Base-by-base conservation (phyloP, 2,329 filamentous ascomycete species). In the Corinectria fuckeliana region DNA sequence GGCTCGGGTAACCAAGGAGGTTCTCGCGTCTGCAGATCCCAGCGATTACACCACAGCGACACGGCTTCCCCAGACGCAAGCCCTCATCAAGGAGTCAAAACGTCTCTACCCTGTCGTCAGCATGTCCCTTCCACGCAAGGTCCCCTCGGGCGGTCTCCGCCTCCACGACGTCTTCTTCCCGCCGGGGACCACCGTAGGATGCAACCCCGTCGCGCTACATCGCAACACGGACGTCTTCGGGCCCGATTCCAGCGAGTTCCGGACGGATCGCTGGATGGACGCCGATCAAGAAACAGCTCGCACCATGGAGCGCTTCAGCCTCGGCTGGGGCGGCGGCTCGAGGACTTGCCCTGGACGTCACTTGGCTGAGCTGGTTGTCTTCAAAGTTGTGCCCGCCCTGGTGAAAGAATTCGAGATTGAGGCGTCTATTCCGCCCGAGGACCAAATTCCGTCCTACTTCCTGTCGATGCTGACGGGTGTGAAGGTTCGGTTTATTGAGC, bases 271-370 rank as follows among this genome's bases (percentile, higher is more conserved):
- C 7, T 86, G 85, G 83, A 69, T 83, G 1, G 63, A 62, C 2
- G 72, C 69, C 9, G 72, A 72, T 0, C 48, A 55, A 0, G 65
- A 68, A 8, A 57, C 60, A 5, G 53, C 69, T 5, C 74, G 75
- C 23, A 64, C 58, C 11, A 84, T 84, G 78, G 81, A 85, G 14
- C 73, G 81, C 13, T 76, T 72, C 48, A 85, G 78, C 58, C 72
- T 86, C 6, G 80, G 75, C 5, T 86, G 81, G 80, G 83, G 83
- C 3, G 82, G 81, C 2, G 81, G 83, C 3, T 75, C 78, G 3
- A 76, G 82, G 30, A 79, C 77, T 0, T 85, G 83, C 56, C 83
- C 83, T 0, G 83, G 83, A 0, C 70, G 80, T 3, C 76, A 82
- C 39, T 70, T 85, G 10, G 83, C 82, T 0, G 82, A 85, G 66